Base-by-base conservation (phyloP, 352 stramenopile species). In the Globisporangium cylindrosporum region DNA sequence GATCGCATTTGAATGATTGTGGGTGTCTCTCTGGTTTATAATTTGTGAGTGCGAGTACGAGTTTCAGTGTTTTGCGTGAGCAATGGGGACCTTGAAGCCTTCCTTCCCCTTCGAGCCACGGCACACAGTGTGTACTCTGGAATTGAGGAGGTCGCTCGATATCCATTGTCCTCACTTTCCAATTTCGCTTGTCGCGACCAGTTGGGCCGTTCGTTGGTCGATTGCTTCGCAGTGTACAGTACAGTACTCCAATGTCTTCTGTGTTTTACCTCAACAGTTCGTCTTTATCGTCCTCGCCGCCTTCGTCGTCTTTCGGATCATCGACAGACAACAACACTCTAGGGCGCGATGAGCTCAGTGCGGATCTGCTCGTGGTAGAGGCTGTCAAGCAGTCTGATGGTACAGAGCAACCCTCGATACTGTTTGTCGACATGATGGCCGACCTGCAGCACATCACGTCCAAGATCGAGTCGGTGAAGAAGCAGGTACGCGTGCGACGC, bases 401-500 rank as follows among this genome's bases (percentile, higher is more conserved):
- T 43, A 43, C 0, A 43, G 36, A 15, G 18, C 49, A 60, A 4
- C 55, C 25, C 4, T n/a, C 27, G 46, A 59, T 32, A 29, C 29
- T 32, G 1, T 58, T 66, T 29, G 46, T 58, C 43, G 60, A 66
- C 32, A 55, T 66, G 43, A 57, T 66, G 43, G 20, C 43, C 43
- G 60, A 66, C 27, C 10, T 66, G 15, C 46, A 66, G 43, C 20
- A 38, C 38, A 59, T 66, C n/a, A 46, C 60, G 60, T 29, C 25
- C 43, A 58, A 46, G 20, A 66, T 66, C 60, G 60, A 66, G 43
- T 57, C 25, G 14, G 60, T 66, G 36, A 48, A 66, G 49, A 34
- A 56, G 27, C 27, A 66, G 32, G 60, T 66, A 6, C 60, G 43
- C 24, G 41, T 27, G 59, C 59, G 59, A 1, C 59, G 48, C 12